These are phyloP conservation scores for Pythium brachiatum DNA, from an alignment of 352 stramenopile genomes.

Conservation along the genomic window DNA sequence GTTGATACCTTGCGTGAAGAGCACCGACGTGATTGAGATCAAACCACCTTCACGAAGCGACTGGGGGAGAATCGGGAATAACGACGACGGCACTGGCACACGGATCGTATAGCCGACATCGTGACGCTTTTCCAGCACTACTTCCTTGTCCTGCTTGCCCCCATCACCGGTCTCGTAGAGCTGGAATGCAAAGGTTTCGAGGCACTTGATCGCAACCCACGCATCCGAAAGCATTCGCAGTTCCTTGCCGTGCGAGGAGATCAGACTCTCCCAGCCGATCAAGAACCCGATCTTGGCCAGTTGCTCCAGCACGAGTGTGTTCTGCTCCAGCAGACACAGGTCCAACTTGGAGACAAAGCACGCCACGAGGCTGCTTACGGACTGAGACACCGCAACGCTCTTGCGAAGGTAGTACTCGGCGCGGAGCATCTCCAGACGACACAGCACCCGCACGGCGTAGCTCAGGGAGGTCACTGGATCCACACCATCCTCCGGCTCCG, in stretches of 20 bases:
- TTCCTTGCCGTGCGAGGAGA: slow-evolving; percentile 95
- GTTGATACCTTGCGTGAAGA: slow-evolving; percentile 92
- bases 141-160: slow-evolving; percentile 27
- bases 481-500: slow-evolving; percentile 51
- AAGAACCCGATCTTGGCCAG: slow-evolving; percentile 78
- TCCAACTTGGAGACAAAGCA: slow-evolving; percentile 81
- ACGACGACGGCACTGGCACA: slow-evolving; percentile 37
- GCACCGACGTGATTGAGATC: slow-evolving; percentile 72
- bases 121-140: slow-evolving; percentile 60
- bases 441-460: slow-evolving; percentile 60
- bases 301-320: slow-evolving; percentile 64
- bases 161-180: slow-evolving; percentile 34
- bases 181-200: slow-evolving; percentile 84
- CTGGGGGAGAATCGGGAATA: slow-evolving; percentile 53
- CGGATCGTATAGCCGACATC: slow-evolving; percentile 68
- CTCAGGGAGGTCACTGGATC: slow-evolving; percentile 51
- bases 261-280: slow-evolving; percentile 93
- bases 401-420: slow-evolving; percentile 83
- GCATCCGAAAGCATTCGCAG: slow-evolving; percentile 93
- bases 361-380: slow-evolving; percentile 76
- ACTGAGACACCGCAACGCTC: slow-evolving; percentile 79
- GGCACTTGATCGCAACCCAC: slow-evolving; percentile 86
- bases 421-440: slow-evolving; percentile 72
- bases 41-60: slow-evolving; percentile 47
- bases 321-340: slow-evolving; percentile 59